A percentile compares a stretch with the other conserved stretches of the same genome.
Conservation (phyloP, 345 rosid species). For the Linum lewisii region DNA sequence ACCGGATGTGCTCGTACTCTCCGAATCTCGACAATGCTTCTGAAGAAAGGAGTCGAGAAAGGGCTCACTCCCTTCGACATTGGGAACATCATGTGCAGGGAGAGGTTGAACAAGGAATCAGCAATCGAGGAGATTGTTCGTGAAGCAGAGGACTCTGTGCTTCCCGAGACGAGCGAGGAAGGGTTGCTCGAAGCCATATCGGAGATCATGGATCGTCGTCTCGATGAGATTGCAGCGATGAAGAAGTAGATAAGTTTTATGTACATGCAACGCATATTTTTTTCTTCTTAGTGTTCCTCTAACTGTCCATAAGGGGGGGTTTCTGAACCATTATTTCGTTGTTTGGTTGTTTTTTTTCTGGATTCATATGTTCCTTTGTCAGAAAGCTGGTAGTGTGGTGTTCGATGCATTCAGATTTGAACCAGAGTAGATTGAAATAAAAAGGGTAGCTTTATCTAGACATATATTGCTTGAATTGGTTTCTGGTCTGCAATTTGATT, state of each 20-base stretch:
- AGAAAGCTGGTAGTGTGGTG: neutral
- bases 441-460: neutral
- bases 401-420: neutral
- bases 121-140: conserved; percentile 29
- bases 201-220: conserved; percentile 25
- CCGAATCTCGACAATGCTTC: conserved; percentile 33
- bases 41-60: conserved; percentile 36
- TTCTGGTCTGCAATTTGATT: no score
- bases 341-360: neutral
- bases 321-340: no score
- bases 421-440: no score
- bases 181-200: conserved; percentile 30
- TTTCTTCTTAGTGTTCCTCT: neutral
- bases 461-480: no score
- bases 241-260: neutral
- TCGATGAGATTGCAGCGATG: conserved; percentile 9
- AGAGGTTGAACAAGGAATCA: conserved; percentile 27
- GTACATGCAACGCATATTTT: neutral
- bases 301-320: neutral
- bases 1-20: conserved; percentile 22
- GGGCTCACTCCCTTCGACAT: conserved; percentile 30
- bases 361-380: neutral
- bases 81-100: conserved; percentile 37
- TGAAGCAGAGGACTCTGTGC: conserved; percentile 27
- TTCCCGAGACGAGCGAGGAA: conserved; percentile 29